A percentile compares a stretch with the other conserved stretches of the same genome.
Conservation (phyloP, 2,329 filamentous ascomycete species). For the Colletotrichum orchidophilum region DNA sequence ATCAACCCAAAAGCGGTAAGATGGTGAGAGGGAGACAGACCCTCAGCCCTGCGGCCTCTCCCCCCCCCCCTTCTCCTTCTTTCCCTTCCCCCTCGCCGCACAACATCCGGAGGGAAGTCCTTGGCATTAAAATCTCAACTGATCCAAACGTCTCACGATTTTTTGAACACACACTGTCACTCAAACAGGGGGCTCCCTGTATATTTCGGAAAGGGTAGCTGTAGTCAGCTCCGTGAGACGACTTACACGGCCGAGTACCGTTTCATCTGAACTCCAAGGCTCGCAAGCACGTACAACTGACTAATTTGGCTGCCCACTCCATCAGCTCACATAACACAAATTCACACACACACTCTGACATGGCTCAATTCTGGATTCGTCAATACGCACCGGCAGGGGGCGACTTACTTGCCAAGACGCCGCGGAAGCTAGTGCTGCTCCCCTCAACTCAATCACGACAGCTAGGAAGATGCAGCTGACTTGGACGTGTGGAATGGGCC, state of each 20-base stretch:
- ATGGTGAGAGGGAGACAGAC: conserved; percentile 12
- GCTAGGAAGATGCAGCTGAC: conserved; percentile 6
- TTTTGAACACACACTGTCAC: not conserved
- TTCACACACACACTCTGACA: not conserved
- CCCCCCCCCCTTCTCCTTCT: too few species aligned
- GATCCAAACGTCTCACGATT: conserved; percentile 8
- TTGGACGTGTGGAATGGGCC: not conserved
- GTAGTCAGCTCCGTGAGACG: conserved; percentile 22
- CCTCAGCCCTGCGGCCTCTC: conserved; percentile 14
- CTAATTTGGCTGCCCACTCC: not conserved
- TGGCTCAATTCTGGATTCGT: conserved; percentile 1
- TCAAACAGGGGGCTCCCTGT: conserved; percentile 18
- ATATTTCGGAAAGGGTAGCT: not conserved
- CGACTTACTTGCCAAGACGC: not conserved
- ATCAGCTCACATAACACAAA: conserved; percentile 8
- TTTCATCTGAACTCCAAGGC: conserved; percentile 25
- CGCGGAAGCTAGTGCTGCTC: conserved; percentile 17
- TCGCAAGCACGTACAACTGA: not conserved
- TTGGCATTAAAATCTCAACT: not conserved
- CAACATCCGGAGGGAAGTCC: not conserved
- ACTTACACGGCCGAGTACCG: conserved; percentile 17
- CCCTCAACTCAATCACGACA: not conserved
- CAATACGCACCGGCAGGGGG: not conserved
- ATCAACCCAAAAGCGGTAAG: not conserved
- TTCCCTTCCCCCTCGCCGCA: not conserved